phyloP scores from a whole-genome alignment of 768 basidiomycete genomes.

The Auriscalpium microsporum region DNA sequence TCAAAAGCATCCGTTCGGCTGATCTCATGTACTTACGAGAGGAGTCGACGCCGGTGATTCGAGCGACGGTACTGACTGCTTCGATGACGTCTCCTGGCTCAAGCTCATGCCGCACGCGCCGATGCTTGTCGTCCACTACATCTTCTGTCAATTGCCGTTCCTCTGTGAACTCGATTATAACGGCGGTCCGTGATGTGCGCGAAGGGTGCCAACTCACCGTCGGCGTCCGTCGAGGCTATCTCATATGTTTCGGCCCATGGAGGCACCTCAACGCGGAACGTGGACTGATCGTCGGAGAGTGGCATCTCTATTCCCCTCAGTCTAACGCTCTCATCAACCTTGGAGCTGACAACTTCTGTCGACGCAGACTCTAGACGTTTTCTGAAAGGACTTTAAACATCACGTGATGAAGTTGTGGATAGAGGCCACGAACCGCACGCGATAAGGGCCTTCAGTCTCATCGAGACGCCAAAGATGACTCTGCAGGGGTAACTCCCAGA shows the following conservation, averaged over 20 bases:
- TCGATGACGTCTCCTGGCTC: conserved; percentile 89
- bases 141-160: conserved; percentile 59
- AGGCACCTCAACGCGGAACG: conserved; percentile 50
- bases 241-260: conserved; percentile 73
- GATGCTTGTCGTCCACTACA: conserved; percentile 80
- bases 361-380: conserved; percentile 68
- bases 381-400: conserved; percentile 29
- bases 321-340: conserved; percentile 37
- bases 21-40: conserved; percentile 54
- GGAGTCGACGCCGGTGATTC: conserved; percentile 86
- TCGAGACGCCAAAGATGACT: conserved; percentile 68
- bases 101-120: conserved; percentile 77
- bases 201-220: conserved; percentile 32
- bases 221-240: conserved; percentile 51
- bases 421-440: conserved; percentile 55
- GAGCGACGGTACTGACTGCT: conserved; percentile 76
- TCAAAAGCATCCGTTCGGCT: neutral
- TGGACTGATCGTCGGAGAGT: conserved; percentile 40
- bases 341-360: conserved; percentile 35
- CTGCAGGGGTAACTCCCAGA: conserved; percentile 60
- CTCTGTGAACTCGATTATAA: conserved; percentile 22
- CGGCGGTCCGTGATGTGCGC: neutral
- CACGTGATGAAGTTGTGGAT: neutral
- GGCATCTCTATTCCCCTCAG: conserved; percentile 45
- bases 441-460: conserved; percentile 86